Evolutionary conservation across 2,329 filamentous ascomycete species (phyloP).

Genomic region (Chaetomiaceae sp.): DNA sequence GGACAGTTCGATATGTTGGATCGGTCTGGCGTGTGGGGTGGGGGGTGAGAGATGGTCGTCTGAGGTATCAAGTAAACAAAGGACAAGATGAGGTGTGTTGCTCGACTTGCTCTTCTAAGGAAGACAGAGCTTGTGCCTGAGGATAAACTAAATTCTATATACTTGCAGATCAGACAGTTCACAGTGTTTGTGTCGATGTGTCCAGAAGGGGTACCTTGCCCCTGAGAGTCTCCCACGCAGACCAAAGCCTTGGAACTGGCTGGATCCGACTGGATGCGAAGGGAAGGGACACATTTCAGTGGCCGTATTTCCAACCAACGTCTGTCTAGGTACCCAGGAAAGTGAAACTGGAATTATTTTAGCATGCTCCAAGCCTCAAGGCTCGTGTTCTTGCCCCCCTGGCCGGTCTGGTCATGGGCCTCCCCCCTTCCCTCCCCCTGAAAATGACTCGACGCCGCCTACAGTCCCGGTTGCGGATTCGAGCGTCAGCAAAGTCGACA

Average conservation of each 20-base stretch:
- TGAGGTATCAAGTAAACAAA: not conserved
- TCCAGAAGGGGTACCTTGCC: not conserved
- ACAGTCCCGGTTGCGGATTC: not conserved
- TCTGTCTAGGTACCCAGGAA: too few species aligned
- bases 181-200: slow-evolving; percentile 2
- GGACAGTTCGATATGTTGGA: too few species aligned
- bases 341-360: not conserved
- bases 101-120: too few species aligned
- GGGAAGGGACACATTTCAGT: slow-evolving; percentile 15
- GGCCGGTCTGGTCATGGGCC: not conserved
- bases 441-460: not conserved
- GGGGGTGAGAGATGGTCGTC: not conserved
- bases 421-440: too few species aligned
- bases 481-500: not conserved
- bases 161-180: not conserved
- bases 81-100: not conserved
- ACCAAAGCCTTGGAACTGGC: too few species aligned
- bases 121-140: not conserved
- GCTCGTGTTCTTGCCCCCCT: not conserved
- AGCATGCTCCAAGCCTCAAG: not conserved
- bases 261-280: not conserved
- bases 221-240: not conserved
- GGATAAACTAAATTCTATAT: not conserved
- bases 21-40: too few species aligned
- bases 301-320: not conserved